Base-by-base conservation (phyloP, 768 basidiomycete species). In the Lyophyllum semitale region DNA sequence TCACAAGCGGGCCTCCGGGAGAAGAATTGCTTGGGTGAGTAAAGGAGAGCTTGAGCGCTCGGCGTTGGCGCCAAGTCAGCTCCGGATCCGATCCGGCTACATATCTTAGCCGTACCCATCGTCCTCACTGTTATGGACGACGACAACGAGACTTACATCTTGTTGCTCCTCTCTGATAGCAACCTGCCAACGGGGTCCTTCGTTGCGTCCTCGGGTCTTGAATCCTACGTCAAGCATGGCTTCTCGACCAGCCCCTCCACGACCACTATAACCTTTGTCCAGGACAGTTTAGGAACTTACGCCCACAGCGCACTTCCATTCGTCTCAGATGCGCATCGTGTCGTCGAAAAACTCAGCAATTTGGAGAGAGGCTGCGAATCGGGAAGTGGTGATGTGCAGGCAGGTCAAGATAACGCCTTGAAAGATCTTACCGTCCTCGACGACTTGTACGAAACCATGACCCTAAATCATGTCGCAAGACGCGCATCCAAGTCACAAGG, bases 141-240 rank as follows among this genome's bases (percentile, higher is more conserved):
- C 63, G 68, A 71, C 70, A 75, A 74, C 54, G 87, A 90, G 65
- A 75, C 81, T 0, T 91, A 89, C 68, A 72, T 93, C 27, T 77
- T 93, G 17, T 82, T 95, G 35, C 78, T 95, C 32, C 81, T 96
- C 40, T 82, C 91, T 0, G 94, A 96, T 74, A 91, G 92, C 58
- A 98, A 96, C 70, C 85, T 99, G 3, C 97, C 97, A 2, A 98
- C 96, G 0, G 97, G 97, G 32, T 89, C 96, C 1, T 99, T 99
- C 69, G 92, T 98, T 55, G 92, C 95, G 0, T 97, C 95, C 1
- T 84, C 92, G 2, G 96, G 96, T 1, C 81, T 98, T 56, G 96
- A 99, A 66, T 93, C 94, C 4, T 95, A 85, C 67, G 73, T 84
- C 37, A 87, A 89, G 25, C 97, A 99, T 68, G 97, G 94, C 0